A percentile compares a stretch with the other conserved stretches of the same genome.
These are phyloP conservation scores for Arabidopsis arenosa DNA, from an alignment of 345 rosid species.

Conservation along the genomic window DNA sequence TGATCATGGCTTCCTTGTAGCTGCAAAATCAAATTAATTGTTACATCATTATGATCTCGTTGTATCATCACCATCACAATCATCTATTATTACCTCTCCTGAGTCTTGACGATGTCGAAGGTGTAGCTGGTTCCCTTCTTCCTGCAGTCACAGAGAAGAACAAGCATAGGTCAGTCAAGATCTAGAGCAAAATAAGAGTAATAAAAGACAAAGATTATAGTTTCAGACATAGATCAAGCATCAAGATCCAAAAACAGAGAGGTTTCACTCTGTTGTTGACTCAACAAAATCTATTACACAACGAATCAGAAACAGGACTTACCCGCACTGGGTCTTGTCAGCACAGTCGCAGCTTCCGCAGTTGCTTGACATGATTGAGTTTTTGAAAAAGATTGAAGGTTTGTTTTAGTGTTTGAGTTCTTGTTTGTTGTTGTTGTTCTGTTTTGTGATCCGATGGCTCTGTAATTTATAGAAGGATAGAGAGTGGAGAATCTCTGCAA, in stretches of 20 bases:
- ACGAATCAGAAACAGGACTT: slow-evolving; percentile 40
- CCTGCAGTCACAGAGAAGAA: slow-evolving; percentile 47
- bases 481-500: slow-evolving; percentile 39
- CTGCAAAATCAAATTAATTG: slow-evolving; percentile 44
- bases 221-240: slow-evolving; percentile 7
- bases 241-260: neutral
- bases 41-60: neutral
- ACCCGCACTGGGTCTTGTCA: slow-evolving; percentile 81
- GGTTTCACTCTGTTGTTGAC: neutral
- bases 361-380: slow-evolving; percentile 62
- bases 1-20: slow-evolving; percentile 49
- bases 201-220: neutral
- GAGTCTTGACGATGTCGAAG: slow-evolving; percentile 62
- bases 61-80: neutral
- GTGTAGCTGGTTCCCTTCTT: slow-evolving; percentile 75
- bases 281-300: neutral
- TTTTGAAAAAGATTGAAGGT: neutral
- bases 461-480: slow-evolving; percentile 58
- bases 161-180: slow-evolving; percentile 4
- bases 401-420: neutral
- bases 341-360: slow-evolving; percentile 86
- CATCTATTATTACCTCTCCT: slow-evolving; percentile 54
- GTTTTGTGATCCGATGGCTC: slow-evolving; percentile 17
- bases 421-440: neutral
- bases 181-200: neutral